Base-by-base conservation (phyloP, 768 basidiomycete genomes). In the Pisolithus sp. region DNA sequence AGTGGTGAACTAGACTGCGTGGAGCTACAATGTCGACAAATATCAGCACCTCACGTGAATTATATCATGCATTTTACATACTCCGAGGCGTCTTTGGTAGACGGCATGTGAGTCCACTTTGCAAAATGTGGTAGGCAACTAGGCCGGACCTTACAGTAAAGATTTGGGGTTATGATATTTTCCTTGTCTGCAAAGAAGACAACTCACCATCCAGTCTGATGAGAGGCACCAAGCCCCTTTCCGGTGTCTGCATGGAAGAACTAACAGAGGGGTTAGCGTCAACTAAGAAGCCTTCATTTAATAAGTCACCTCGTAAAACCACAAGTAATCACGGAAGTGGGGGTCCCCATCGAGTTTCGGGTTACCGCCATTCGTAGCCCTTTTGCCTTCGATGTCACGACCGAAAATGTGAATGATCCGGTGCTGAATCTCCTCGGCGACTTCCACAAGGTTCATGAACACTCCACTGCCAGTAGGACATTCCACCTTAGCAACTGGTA, bases 401-500 rank as follows among this genome's bases (percentile, higher is more conserved):
- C 90, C 85, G 62, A 99, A 99, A 60, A 99, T 93, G 68, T 98
- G 93, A 51, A 98, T 99, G 55, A 98, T 84, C n/a, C 96, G 86
- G 64, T 98, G 95, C 68, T 98, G 96, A 51, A 99, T 93, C 68
- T 99, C 96, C 62, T 97, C 95, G 5, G 96, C 93, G 18, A 95
- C 93, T 52, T 82, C 79, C 9, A 86, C 90, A 7, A 99, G 82
- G 64, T 93, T 90, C 93, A 97, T 97, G 69, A 86, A 92, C 59
- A 96, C 94, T n/a, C 96, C 96, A 56, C 86, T 89, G 24, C 93
- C 93, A 0, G 92, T 93, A 5, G 96, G 96, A 62, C 96, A 99
- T 68, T 99, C 96, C 26, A 95, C 86, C 75, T 81, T 49, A 7
- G 48, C 26, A 24, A 21, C 26, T 40, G 37, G 23, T 26, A 54